phyloP scores from a whole-genome alignment of 1,139 yeast genomes.

The Suhomyces choctaworum region DNA sequence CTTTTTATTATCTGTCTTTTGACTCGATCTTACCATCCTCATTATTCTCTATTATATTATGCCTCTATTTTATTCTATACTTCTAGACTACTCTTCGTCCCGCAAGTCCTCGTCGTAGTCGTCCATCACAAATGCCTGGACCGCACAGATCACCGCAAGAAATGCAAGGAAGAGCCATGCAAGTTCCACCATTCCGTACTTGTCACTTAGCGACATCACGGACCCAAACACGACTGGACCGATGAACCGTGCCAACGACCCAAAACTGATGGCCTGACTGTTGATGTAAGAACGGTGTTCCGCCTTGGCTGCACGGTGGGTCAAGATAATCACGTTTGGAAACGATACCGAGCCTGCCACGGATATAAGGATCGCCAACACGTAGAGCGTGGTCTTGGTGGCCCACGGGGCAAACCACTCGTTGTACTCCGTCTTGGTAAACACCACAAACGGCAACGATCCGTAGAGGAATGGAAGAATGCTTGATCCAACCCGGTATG shows the following conservation, averaged over 20 bases:
- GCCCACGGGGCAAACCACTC: slow-evolving; percentile 17
- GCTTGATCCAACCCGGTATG: slow-evolving; percentile 22
- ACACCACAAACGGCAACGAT: slow-evolving; percentile 24
- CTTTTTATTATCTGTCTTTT: too few relatives aligned
- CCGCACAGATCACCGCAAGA: slow-evolving; percentile 32
- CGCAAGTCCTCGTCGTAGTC: slow-evolving; percentile 29
- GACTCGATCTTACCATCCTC: too few relatives aligned
- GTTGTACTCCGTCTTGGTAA: slow-evolving; percentile 21
- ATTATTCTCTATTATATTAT: too few relatives aligned
- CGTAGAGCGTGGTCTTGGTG: slow-evolving; percentile 12
- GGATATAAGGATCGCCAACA: slow-evolving; percentile 21
- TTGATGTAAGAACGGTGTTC: slow-evolving; percentile 52
- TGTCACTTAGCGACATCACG: slow-evolving; percentile 40
- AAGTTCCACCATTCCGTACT: slow-evolving; percentile 41
- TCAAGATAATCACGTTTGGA: slow-evolving; percentile 45
- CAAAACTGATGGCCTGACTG: slow-evolving; percentile 48
- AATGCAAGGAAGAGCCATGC: slow-evolving; percentile 51
- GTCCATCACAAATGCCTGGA: slow-evolving; percentile 34
- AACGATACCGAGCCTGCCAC: slow-evolving; percentile 27
- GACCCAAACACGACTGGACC: slow-evolving; percentile 63
- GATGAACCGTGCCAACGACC: slow-evolving; percentile 55
- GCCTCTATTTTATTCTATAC: too few relatives aligned
- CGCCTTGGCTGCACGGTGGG: slow-evolving; percentile 50
- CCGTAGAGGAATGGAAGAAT: slow-evolving; percentile 25
- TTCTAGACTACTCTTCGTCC: background rate